Evolutionary conservation across 2,329 filamentous ascomycete genomes (phyloP).

Genomic region (Alternaria sp.): DNA sequence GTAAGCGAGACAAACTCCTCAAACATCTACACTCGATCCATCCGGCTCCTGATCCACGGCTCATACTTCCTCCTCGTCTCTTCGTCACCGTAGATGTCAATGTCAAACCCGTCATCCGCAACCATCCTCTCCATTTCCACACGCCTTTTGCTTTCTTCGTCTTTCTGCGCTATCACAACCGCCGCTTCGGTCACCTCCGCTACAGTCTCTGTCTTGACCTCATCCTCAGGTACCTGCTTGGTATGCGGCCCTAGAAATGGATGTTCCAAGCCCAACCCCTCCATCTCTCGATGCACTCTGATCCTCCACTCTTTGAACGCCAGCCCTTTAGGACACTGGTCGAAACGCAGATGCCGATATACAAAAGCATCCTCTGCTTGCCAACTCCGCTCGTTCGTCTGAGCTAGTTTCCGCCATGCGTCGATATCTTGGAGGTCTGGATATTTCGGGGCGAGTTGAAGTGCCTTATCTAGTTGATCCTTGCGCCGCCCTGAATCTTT

Average conservation of each 20-base stretch:
- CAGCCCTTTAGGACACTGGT: not conserved
- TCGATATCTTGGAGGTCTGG: not conserved
- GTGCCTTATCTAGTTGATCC: not conserved
- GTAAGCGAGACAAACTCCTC: not conserved
- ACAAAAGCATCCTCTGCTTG: not conserved
- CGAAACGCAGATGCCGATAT: not conserved
- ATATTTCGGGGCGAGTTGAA: not conserved
- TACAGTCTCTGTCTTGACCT: not conserved
- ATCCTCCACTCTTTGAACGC: not conserved
- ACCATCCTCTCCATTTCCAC: not conserved
- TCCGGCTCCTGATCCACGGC: constrained; percentile 1
- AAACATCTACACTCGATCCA: not conserved
- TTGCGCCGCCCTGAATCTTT: not conserved
- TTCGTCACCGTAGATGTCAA: constrained; percentile 7
- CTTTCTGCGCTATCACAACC: not conserved
- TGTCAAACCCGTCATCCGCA: constrained; percentile 3
- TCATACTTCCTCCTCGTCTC: constrained; percentile 7
- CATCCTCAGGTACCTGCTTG: not conserved
- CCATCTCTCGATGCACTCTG: not conserved
- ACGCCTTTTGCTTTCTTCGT: not conserved
- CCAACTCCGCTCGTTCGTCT: not conserved
- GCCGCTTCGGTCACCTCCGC: not conserved
- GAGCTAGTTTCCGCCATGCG: not conserved
- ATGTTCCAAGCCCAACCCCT: not conserved
- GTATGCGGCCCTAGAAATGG: not conserved